A percentile compares a stretch with the other conserved stretches of the same genome.
phyloP scores from a whole-genome alignment of 1,284 basidiomycete genomes.

The Irpex rosettiformis region DNA sequence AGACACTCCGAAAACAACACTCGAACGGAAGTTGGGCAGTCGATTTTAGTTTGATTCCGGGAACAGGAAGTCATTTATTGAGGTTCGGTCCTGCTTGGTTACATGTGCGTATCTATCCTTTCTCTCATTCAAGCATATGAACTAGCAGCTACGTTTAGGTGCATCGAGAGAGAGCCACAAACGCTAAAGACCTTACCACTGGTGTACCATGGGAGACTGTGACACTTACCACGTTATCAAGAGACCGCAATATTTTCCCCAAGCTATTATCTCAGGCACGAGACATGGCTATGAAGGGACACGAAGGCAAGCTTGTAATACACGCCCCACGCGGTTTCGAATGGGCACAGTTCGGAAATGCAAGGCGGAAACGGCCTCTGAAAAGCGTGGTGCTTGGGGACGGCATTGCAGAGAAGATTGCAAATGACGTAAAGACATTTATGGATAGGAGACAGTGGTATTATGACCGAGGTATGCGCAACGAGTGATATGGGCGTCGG shows the following conservation, averaged over 20 bases:
- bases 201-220: slow-evolving; percentile 98
- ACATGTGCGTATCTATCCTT: slow-evolving; percentile 57
- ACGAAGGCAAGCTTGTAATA: slow-evolving; percentile 94
- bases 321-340: slow-evolving; percentile 97
- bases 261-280: slow-evolving; percentile 84
- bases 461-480: slow-evolving; percentile 80
- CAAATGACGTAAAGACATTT: slow-evolving; percentile 81
- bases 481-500: neutral
- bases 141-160: slow-evolving; percentile 47
- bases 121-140: neutral
- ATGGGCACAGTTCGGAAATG: slow-evolving; percentile 95
- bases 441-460: slow-evolving; percentile 90
- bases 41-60: slow-evolving; percentile 91
- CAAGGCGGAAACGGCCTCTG: slow-evolving; percentile 83
- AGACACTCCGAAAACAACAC: slow-evolving; percentile 85
- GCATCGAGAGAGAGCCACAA: slow-evolving; percentile 90
- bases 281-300: slow-evolving; percentile 79
- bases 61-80: slow-evolving; percentile 94
- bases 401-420: slow-evolving; percentile 78
- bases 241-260: slow-evolving; percentile 82
- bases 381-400: slow-evolving; percentile 88
- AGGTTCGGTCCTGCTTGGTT: slow-evolving; percentile 92
- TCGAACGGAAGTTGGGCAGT: slow-evolving; percentile 87
- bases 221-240: slow-evolving; percentile 88
- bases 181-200: slow-evolving; percentile 88